These are phyloP conservation scores for Phaffia rhodozyma DNA, from an alignment of 1,284 basidiomycete species.

Conservation along the genomic window DNA sequence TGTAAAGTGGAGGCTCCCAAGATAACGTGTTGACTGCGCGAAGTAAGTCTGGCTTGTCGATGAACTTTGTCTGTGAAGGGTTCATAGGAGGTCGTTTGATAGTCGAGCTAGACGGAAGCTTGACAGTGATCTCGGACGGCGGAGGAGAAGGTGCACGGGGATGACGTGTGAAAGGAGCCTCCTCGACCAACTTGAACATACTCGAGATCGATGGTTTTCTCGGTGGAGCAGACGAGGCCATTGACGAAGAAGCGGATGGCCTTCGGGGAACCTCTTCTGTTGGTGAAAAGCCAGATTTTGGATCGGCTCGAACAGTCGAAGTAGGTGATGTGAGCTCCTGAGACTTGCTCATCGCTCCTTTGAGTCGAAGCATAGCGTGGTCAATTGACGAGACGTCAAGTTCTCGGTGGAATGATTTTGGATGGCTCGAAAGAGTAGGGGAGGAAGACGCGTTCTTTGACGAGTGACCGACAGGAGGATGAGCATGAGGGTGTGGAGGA, in stretches of 20 bases:
- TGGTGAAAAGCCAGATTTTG: constrained; percentile 20
- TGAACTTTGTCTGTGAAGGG: constrained; percentile 37
- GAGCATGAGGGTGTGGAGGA: constrained; percentile 2
- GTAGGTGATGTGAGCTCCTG: constrained; percentile 22
- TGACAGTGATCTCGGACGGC: constrained; percentile 36
- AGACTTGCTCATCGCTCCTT: constrained; percentile 56
- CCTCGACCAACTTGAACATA: background rate
- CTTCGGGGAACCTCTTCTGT: constrained; percentile 19
- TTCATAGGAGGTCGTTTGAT: constrained; percentile 40
- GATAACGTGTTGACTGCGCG: constrained; percentile 28
- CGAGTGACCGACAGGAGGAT: background rate
- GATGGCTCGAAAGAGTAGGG: constrained; percentile 25
- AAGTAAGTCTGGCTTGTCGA: constrained; percentile 35
- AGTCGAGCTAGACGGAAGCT: constrained; percentile 30
- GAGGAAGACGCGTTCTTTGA: background rate
- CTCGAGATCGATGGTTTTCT: background rate
- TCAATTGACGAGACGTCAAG: constrained; percentile 50
- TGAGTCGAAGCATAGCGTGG: constrained; percentile 76
- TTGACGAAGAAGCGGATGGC: too few species aligned
- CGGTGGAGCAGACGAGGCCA: constrained; percentile 12
- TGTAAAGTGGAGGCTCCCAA: constrained; percentile 56
- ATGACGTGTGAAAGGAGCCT: background rate
- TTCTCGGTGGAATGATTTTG: constrained; percentile 26
- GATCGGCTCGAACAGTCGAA: constrained; percentile 18
- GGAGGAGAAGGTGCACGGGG: constrained; percentile 5